Percentiles rank a stretch among this genome's conserved stretches.
Conservation (phyloP, 208 protist species). For the Trypanosoma platydactyli region DNA sequence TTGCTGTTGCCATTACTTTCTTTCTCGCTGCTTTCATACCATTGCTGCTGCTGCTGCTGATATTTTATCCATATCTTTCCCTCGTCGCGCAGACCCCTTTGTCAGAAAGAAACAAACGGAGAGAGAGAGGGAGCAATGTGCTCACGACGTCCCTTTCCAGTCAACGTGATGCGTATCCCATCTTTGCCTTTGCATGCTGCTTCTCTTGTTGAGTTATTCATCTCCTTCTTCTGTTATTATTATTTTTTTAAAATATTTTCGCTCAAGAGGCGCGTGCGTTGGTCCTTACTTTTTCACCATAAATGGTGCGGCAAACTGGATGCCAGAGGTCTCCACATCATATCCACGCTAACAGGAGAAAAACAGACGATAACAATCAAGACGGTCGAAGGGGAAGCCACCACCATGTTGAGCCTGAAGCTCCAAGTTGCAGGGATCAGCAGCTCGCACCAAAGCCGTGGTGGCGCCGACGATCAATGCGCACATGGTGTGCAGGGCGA, state of each 20-base stretch:
- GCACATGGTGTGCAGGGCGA: neutral
- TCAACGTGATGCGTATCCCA: too few species aligned
- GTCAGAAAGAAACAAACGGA: too few species aligned
- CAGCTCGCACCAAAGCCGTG: constrained; percentile 3
- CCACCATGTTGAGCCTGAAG: neutral
- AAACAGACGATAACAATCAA: neutral
- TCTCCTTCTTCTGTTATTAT: neutral
- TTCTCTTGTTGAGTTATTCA: too few species aligned
- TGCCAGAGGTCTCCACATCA: neutral
- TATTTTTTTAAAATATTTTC: neutral
- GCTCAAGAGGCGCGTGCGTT: neutral
- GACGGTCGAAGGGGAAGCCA: neutral
- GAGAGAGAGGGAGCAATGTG: too few species aligned
- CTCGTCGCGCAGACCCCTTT: too few species aligned
- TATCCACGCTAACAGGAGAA: neutral
- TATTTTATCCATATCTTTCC: too few species aligned
- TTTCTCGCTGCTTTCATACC: constrained; percentile 17
- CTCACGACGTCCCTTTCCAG: too few species aligned
- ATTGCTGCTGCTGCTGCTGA: constrained; percentile 8
- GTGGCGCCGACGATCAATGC: neutral
- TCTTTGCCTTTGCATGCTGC: too few species aligned
- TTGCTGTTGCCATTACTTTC: constrained; percentile 4
- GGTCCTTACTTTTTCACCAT: neutral
- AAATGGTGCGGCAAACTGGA: neutral
- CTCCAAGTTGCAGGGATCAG: neutral